phyloP scores from a whole-genome alignment of 805 yeast genomes.

The Candida sonorensis region DNA sequence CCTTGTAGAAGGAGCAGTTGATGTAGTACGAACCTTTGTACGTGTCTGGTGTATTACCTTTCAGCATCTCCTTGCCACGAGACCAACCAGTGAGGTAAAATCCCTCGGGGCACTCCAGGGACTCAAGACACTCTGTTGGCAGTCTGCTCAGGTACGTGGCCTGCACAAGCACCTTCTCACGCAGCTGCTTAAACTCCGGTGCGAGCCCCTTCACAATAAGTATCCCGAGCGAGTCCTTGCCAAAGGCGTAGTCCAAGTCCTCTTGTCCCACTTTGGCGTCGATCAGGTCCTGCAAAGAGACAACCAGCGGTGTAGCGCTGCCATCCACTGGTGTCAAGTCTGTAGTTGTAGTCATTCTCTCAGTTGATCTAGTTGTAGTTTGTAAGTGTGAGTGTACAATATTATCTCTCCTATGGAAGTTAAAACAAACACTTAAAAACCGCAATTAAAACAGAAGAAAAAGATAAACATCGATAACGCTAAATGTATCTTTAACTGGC shows the following conservation, averaged over 20 bases:
- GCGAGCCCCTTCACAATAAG: conserved; percentile 42
- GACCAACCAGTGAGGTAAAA: conserved; percentile 58
- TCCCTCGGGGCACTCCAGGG: conserved; percentile 42
- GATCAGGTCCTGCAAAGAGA: conserved; percentile 9
- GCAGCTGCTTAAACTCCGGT: conserved; percentile 27
- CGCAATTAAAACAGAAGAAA: neutral
- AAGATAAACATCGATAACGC: too few species aligned
- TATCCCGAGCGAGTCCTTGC: conserved; percentile 49
- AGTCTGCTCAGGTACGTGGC: conserved; percentile 37
- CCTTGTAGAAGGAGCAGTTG: conserved; percentile 49
- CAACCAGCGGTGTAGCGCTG: conserved; percentile 4
- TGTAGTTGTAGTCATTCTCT: too few species aligned
- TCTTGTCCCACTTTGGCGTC: conserved; percentile 25
- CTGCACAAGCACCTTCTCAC: conserved; percentile 35
- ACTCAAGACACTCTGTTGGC: conserved; percentile 26
- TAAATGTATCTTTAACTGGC: too few species aligned
- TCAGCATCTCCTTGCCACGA: conserved; percentile 45
- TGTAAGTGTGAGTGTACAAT: too few species aligned
- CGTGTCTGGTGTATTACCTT: conserved; percentile 37
- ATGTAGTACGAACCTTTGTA: conserved; percentile 53
- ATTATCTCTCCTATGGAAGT: too few species aligned
- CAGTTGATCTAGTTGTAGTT: too few species aligned
- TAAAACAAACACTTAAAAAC: too few species aligned
- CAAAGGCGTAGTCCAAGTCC: conserved; percentile 40
- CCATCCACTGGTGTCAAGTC: neutral